phyloP scores from a whole-genome alignment of 108 stramenopile genomes.

The Fistulifera pelliculosa region DNA sequence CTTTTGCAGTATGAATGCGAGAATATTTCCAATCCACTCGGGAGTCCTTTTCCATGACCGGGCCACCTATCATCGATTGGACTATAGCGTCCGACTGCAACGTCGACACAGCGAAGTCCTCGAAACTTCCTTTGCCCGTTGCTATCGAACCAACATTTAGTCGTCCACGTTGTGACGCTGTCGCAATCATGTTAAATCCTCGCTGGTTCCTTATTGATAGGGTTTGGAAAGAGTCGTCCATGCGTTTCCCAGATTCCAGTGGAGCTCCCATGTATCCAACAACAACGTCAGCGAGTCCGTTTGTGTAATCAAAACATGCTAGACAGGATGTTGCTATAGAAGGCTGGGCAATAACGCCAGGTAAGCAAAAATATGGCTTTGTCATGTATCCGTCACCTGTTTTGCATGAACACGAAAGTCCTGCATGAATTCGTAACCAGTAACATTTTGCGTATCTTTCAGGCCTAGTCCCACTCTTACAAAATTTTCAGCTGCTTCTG shows the following conservation, averaged over 20 bases:
- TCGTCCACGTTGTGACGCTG: conserved; percentile 33
- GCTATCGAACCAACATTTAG: conserved; percentile 35
- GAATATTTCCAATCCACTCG: conserved; percentile 43
- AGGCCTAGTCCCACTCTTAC: background rate
- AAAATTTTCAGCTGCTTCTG: conserved; percentile 61
- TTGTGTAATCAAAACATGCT: conserved; percentile 81
- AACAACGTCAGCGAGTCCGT: conserved; percentile 74
- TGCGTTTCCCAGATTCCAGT: conserved; percentile 20
- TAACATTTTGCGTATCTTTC: conserved; percentile 24
- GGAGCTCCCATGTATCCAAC: conserved; percentile 85
- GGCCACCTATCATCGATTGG: conserved; percentile 37
- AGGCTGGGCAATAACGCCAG: conserved; percentile 61
- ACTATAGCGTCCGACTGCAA: conserved; percentile 57
- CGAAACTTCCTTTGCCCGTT: conserved; percentile 44
- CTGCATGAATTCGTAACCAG: conserved; percentile 82
- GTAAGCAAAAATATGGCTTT: conserved; percentile 70
- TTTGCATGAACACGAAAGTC: conserved; percentile 79
- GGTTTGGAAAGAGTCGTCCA: conserved; percentile 63
- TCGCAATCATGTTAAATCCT: conserved; percentile 55
- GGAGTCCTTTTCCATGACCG: conserved; percentile 50
- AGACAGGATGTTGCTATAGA: conserved; percentile 72
- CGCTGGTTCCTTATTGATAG: conserved; percentile 60
- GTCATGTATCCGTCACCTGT: conserved; percentile 46
- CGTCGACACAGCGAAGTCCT: conserved; percentile 50
- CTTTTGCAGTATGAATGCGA: conserved; percentile 47